These are phyloP conservation scores for Dictyostelium capitatum DNA, from an alignment of 78 protist species.

Conservation along the genomic window DNA sequence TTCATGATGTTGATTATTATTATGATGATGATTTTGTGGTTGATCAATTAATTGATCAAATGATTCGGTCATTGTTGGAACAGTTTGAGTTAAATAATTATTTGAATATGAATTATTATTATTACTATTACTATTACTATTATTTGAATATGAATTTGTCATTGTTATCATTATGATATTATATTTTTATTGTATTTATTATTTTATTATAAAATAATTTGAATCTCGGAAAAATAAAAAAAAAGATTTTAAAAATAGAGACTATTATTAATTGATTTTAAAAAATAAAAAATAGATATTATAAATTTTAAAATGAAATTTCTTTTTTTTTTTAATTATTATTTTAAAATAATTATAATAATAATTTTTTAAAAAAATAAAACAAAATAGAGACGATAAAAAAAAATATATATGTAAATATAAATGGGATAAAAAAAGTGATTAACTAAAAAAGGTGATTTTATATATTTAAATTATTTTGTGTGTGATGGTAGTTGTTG, in stretches of 20 bases:
- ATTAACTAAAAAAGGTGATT: no score
- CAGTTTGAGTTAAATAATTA: slow-evolving; percentile 21
- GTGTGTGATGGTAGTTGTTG: slow-evolving; percentile 1
- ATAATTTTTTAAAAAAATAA: neutral
- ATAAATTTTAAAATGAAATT: neutral
- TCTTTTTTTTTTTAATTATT: neutral
- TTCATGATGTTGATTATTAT: neutral
- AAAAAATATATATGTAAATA: neutral
- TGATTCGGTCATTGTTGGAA: slow-evolving; percentile 16
- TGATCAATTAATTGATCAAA: slow-evolving; percentile 8
- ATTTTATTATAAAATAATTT: neutral
- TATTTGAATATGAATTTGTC: neutral
- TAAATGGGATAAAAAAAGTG: neutral
- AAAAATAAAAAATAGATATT: no score
- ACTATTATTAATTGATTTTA: no score
- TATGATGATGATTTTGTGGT: neutral
- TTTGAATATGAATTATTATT: neutral
- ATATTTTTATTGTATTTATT: no score
- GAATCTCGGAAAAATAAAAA: neutral
- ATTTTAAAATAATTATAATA: neutral
- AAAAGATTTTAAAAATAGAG: neutral
- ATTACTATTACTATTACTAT: neutral
- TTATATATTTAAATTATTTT: no score
- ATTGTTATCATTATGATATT: neutral
- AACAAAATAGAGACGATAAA: neutral